Evolutionary conservation across 2,329 filamentous ascomycete species (phyloP).

Genomic region (Bertia moriformis): DNA sequence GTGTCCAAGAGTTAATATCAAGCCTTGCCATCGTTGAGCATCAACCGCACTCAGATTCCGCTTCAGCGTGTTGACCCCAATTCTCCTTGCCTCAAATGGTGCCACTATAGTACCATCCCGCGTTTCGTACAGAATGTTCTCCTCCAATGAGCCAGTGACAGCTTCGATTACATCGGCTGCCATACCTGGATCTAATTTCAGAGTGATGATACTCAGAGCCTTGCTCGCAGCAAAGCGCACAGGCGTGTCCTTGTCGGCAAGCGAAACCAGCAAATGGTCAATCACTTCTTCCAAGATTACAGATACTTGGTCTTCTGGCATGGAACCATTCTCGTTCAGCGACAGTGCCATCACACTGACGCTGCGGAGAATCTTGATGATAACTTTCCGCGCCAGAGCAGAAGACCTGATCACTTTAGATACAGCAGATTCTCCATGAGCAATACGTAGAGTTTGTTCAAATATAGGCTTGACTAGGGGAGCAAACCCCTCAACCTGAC

Average conservation of each 20-base stretch:
- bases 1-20: constrained; percentile 77
- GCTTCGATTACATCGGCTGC: constrained; percentile 76
- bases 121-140: constrained; percentile 38
- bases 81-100: constrained; percentile 15
- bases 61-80: constrained; percentile 15
- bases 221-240: constrained; percentile 87
- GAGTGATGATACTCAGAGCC: constrained; percentile 71
- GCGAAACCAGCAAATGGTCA: constrained; percentile 61
- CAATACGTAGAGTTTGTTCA: constrained; percentile 25
- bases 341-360: constrained; percentile 54
- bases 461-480: constrained; percentile 25
- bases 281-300: constrained; percentile 67
- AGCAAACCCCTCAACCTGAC: constrained; percentile 62
- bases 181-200: constrained; percentile 68
- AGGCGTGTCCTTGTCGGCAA: constrained; percentile 80
- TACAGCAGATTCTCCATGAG: constrained; percentile 18
- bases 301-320: constrained; percentile 16
- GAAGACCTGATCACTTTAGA: constrained; percentile 49
- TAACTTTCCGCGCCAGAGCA: constrained; percentile 65
- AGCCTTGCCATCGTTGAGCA: constrained; percentile 76
- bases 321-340: constrained; percentile 23
- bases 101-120: constrained; percentile 16
- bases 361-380: constrained; percentile 73
- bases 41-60: constrained; percentile 64
- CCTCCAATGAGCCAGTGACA: constrained; percentile 56